phyloP scores from a whole-genome alignment of 768 basidiomycete genomes.

The Podaxis mareebaensis region DNA sequence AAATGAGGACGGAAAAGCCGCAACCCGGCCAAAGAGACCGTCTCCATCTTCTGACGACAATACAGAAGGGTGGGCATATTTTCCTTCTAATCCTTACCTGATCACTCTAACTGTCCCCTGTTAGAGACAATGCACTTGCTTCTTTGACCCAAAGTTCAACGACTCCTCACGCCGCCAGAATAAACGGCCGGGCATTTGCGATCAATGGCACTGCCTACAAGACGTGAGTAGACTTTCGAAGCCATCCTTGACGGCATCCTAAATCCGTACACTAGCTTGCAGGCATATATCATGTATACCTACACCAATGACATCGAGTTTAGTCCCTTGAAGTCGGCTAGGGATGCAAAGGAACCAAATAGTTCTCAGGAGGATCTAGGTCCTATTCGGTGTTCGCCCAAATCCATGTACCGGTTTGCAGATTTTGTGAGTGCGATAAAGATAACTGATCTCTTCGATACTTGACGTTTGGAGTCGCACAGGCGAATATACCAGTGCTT shows the following conservation, averaged over 20 bases:
- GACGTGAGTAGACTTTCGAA: conserved; percentile 4
- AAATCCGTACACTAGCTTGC: neutral
- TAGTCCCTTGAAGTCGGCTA: conserved; percentile 1
- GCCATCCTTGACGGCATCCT: neutral
- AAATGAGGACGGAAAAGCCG: neutral
- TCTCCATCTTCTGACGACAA: neutral
- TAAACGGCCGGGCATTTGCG: neutral
- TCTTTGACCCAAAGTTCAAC: neutral
- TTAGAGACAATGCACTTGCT: neutral
- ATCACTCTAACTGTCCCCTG: neutral
- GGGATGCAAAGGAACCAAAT: neutral
- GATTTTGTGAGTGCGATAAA: neutral
- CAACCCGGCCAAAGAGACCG: neutral
- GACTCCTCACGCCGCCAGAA: neutral
- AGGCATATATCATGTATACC: conserved; percentile 4
- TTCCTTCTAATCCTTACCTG: neutral
- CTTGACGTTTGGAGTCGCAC: neutral
- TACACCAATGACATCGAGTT: conserved; percentile 12
- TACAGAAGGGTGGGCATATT: neutral
- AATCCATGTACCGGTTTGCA: conserved; percentile 39
- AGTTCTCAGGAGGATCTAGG: neutral
- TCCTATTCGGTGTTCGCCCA: conserved; percentile 29
- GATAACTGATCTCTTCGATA: neutral
- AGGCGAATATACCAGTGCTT: conserved; percentile 6
- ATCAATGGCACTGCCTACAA: conserved; percentile 14